A percentile compares a stretch with the other conserved stretches of the same genome.
Evolutionary conservation across 1,139 yeast genomes (phyloP).

Genomic region (Hansenula sp.): DNA sequence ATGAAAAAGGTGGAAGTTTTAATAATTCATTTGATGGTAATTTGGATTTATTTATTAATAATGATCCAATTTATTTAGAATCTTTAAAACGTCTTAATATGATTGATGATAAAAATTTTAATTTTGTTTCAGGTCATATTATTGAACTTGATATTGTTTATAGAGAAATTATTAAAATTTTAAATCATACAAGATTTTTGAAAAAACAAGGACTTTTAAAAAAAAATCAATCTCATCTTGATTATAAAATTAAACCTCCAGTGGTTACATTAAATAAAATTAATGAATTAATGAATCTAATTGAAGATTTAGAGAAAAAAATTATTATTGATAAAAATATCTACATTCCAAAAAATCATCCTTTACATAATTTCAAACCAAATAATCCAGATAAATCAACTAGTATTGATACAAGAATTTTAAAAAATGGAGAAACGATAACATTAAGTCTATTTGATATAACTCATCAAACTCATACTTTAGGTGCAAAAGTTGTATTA

Average conservation of each 20-base stretch:
- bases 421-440: conserved; percentile 22
- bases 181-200: conserved; percentile 37
- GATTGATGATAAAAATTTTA: conserved; percentile 47
- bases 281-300: conserved; percentile 8
- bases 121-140: conserved; percentile 58
- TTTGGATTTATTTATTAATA: conserved; percentile 46
- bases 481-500: conserved; percentile 42
- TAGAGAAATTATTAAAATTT: conserved; percentile 51
- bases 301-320: conserved; percentile 28
- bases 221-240: conserved; percentile 13
- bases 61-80: conserved; percentile 41
- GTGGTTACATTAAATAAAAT: conserved; percentile 12
- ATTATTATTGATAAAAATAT: conserved; percentile 35
- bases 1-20: conserved; percentile 69
- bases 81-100: conserved; percentile 32
- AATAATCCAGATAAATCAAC: conserved; percentile 18
- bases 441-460: conserved; percentile 66
- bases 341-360: conserved; percentile 31
- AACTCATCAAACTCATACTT: conserved; percentile 55
- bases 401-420: conserved; percentile 26
- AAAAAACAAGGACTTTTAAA: conserved; percentile 18
- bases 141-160: conserved; percentile 46
- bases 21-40: conserved; percentile 42
- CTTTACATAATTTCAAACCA: conserved; percentile 28
- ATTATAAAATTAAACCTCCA: conserved; percentile 8